Evolutionary conservation across 2,329 filamentous ascomycete genomes (phyloP).

Genomic region (Pestalotiopsis sp.): DNA sequence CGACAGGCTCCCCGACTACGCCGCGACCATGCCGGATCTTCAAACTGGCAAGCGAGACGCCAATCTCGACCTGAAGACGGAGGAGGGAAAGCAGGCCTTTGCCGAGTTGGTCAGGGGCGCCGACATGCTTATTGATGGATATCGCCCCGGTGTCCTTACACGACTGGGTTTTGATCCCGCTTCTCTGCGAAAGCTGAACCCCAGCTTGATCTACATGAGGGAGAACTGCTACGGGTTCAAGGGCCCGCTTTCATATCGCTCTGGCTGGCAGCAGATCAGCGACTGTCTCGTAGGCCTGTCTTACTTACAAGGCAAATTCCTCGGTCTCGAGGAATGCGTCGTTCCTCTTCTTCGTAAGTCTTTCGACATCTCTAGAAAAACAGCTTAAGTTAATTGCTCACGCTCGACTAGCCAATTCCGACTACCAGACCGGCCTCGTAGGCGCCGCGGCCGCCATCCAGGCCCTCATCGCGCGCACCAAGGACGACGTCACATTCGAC

Average conservation of each 20-base stretch:
- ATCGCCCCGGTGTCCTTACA: constrained; percentile 65
- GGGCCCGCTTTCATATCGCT: constrained; percentile 60
- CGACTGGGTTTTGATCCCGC: constrained; percentile 63
- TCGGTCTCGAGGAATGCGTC: constrained; percentile 28
- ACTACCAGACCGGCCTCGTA: background rate
- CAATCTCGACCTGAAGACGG: constrained; percentile 63
- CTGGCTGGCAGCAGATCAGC: constrained; percentile 61
- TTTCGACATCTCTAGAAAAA: background rate
- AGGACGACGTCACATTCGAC: constrained; percentile 25
- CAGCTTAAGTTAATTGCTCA: too few relatives aligned
- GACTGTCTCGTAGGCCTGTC: constrained; percentile 35
- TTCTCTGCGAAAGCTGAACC: constrained; percentile 52
- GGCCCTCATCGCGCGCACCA: background rate
- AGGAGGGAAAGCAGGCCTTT: constrained; percentile 55
- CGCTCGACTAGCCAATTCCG: background rate
- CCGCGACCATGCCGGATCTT: constrained; percentile 71
- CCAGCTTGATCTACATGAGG: constrained; percentile 63
- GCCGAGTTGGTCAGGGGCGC: constrained; percentile 60
- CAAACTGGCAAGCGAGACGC: constrained; percentile 65
- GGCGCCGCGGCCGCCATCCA: background rate
- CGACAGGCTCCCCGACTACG: constrained; percentile 65
- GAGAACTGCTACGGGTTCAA: constrained; percentile 71
- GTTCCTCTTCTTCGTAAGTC: constrained; percentile 20
- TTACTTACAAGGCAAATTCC: constrained; percentile 27
- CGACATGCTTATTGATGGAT: constrained; percentile 70